Base-by-base conservation (phyloP, 345 rosid species). In the Aquilaria sinensis region DNA sequence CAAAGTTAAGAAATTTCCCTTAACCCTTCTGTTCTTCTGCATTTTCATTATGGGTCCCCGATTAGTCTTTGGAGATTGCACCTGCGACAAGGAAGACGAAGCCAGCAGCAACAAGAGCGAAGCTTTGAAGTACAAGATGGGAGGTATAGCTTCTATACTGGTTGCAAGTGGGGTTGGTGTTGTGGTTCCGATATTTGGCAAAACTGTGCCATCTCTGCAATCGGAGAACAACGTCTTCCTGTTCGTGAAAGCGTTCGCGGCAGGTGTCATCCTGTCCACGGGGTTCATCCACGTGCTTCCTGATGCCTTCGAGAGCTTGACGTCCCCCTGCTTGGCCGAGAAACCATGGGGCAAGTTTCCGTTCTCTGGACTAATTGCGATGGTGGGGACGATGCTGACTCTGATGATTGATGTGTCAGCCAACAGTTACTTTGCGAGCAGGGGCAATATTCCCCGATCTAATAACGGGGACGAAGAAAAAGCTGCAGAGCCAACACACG, bases 201-300 rank as follows among this genome's bases (percentile, higher is more conserved):
- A 72, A 37, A 14, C 31, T 4, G 43, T 37, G 2, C 43, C 23
- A 23, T 23, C 23, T 12, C 66, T 84, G 9, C 16, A 62, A 1
- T 86, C 89, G 0, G 87, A 80, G 3, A 83, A 29, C 49, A 64
- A 67, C 23, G 12, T 64, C 7, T 89, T 83, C 69, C 73, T 81
- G 41, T 10, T 85, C 4, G 48, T 85, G 55, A 85, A 85, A 62
- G 70, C 83, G 0, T 79, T 85, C n/a, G 85, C 88, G 0, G 83
- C 83, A 0, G 83, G 92, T 3, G 83, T 81, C 6, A 85, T 85
- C 43, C 66, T 83, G 46, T 56, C 83, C 0, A 83, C 87, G 0
- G 87, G 75, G 11, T 80, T 86, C 46, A 60, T 80, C 12, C 89
- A 81, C 29, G 78, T 84, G 2, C 78, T 86, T 51, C 84, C 87